These are phyloP conservation scores for Stereum hirsutum DNA, from an alignment of 1,284 basidiomycete species.

Conservation along the genomic window DNA sequence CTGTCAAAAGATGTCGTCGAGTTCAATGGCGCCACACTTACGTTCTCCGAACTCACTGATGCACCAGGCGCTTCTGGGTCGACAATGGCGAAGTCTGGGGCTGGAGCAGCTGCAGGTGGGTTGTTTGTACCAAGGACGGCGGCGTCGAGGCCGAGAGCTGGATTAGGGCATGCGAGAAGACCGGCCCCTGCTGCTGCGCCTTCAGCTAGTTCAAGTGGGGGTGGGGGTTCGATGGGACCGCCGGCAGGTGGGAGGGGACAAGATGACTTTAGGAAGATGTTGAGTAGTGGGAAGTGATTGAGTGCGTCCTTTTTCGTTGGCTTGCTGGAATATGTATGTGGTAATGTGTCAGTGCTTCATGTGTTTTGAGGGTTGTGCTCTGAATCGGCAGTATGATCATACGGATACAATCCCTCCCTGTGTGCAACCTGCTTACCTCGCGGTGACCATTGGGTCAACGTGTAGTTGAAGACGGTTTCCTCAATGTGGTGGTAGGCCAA, in stretches of 20 bases:
- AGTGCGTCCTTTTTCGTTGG: background rate
- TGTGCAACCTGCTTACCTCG: too few species aligned
- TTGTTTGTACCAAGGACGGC: conserved; percentile 58
- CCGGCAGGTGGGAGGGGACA: conserved; percentile 38
- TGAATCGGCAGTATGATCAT: too few species aligned
- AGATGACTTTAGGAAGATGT: conserved; percentile 76
- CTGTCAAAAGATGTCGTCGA: conserved; percentile 59
- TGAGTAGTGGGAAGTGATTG: conserved; percentile 25
- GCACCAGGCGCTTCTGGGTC: conserved; percentile 19
- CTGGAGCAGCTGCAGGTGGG: conserved; percentile 31
- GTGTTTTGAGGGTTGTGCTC: too few species aligned
- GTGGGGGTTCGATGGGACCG: conserved; percentile 8
- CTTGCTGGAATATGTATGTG: background rate
- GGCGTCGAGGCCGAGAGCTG: conserved; percentile 58
- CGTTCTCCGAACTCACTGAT: conserved; percentile 39
- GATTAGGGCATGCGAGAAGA: conserved; percentile 46
- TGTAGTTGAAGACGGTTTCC: background rate
- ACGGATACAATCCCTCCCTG: too few species aligned
- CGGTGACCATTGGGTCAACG: too few species aligned
- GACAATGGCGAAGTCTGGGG: too few species aligned
- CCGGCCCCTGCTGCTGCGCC: conserved; percentile 15
- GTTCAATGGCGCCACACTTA: conserved; percentile 49
- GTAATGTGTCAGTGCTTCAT: too few species aligned
- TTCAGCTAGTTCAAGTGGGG: conserved; percentile 12
- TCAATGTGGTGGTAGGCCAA: too few species aligned